phyloP scores from a whole-genome alignment of 257 asterid genomes.

The Jasminum sambac region DNA sequence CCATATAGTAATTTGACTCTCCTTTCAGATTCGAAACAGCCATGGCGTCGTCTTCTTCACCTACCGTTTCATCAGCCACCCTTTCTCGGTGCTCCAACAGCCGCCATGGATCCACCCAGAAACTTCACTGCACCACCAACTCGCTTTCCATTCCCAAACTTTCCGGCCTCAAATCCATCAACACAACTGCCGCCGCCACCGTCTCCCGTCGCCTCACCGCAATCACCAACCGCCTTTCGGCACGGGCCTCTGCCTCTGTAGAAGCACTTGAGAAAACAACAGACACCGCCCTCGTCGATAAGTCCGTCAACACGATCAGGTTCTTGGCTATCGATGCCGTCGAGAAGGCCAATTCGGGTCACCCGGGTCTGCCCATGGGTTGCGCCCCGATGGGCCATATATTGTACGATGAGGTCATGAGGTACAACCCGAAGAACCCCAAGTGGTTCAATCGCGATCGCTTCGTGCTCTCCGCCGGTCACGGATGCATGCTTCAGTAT shows the following conservation, averaged over 20 bases:
- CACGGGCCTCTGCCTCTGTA: conserved; percentile 63
- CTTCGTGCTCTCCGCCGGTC: conserved; percentile 95
- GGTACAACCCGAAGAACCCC: conserved; percentile 93
- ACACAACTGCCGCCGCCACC: conserved; percentile 31
- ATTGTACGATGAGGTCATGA: conserved; percentile 90
- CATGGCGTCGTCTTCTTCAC: conserved; percentile 90
- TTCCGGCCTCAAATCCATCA: conserved; percentile 59
- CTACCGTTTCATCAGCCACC: conserved; percentile 85
- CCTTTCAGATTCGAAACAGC: conserved; percentile 22
- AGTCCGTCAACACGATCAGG: conserved; percentile 78
- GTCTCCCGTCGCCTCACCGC: conserved; percentile 37
- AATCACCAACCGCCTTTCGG: conserved; percentile 26
- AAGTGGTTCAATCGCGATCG: conserved; percentile 95
- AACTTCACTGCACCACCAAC: conserved; percentile 22
- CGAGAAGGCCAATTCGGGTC: conserved; percentile 88
- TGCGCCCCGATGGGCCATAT: conserved; percentile 98
- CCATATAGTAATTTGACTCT: too few species aligned
- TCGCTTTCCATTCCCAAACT: conserved; percentile 47
- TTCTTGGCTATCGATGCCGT: conserved; percentile 85
- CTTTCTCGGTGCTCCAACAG: conserved; percentile 65
- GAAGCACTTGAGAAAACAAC: conserved; percentile 67
- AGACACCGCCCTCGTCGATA: conserved; percentile 65
- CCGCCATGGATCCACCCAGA: conserved; percentile 57
- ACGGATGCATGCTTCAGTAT: conserved; percentile 93
- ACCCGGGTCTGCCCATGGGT: conserved; percentile 93